Percentiles rank a stretch among this genome's conserved stretches.
Evolutionary conservation across 208 protist genomes (phyloP).

Genomic region (Naegleria gruberi): DNA sequence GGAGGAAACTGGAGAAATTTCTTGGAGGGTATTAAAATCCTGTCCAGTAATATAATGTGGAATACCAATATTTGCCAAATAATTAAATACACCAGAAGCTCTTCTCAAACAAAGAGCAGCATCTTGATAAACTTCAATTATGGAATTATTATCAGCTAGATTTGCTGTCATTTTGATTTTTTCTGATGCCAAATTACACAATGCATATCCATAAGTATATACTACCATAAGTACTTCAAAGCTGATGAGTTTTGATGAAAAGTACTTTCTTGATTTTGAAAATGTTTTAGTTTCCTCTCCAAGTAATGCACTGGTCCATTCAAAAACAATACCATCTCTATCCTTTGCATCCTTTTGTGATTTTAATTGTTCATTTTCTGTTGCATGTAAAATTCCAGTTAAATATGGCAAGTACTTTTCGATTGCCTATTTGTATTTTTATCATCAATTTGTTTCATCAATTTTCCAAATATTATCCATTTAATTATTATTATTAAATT

Average conservation of each 20-base stretch:
- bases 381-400: background rate
- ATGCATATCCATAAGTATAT: background rate
- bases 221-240: conserved; percentile 9
- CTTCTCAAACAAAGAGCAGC: background rate
- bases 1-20: background rate
- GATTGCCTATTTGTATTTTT: background rate
- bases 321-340: background rate
- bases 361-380: background rate
- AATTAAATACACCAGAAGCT: background rate
- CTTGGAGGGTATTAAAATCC: background rate
- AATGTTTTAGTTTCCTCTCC: background rate
- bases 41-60: background rate
- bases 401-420: conserved; percentile 14
- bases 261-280: background rate
- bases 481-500: too few species aligned
- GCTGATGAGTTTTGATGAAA: background rate
- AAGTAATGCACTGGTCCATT: background rate
- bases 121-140: background rate
- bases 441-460: background rate
- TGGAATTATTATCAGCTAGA: background rate
- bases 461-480: too few species aligned
- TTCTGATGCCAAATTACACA: conserved; percentile 7
- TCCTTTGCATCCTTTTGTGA: background rate
- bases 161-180: background rate
- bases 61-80: background rate